A percentile compares a stretch with the other conserved stretches of the same genome.
phyloP scores from a whole-genome alignment of 2,329 filamentous ascomycete genomes.

The Dactylonectria macrodidyma region DNA sequence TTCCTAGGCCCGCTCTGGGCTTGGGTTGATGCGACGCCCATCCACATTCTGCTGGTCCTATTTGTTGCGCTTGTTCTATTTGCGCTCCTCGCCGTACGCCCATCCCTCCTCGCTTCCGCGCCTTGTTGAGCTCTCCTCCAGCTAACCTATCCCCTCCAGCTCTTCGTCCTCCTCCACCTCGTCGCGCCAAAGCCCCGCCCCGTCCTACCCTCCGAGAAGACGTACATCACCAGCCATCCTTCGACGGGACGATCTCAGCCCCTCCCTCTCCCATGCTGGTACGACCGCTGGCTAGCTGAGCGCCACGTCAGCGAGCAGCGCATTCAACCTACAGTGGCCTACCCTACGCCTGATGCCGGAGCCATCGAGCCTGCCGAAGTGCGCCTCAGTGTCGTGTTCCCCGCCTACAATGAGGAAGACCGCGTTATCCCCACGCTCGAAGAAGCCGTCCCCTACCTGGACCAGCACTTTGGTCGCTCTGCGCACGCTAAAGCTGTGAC shows the following conservation, averaged over 20 bases:
- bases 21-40: slow-evolving; percentile 56
- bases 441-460: slow-evolving; percentile 90
- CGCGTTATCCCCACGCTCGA: slow-evolving; percentile 88
- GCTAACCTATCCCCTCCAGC: slow-evolving; percentile 46
- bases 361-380: slow-evolving; percentile 82
- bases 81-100: slow-evolving; percentile 57
- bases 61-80: slow-evolving; percentile 52
- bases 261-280: slow-evolving; percentile 85
- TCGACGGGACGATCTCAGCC: slow-evolving; percentile 58
- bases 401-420: slow-evolving; percentile 94
- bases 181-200: slow-evolving; percentile 86
- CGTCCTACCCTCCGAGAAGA: slow-evolving; percentile 84
- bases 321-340: slow-evolving; percentile 54
- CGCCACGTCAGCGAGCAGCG: slow-evolving; percentile 65
- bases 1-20: slow-evolving; percentile 54
- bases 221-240: slow-evolving; percentile 82
- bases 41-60: slow-evolving; percentile 56
- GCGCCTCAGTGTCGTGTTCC: slow-evolving; percentile 93
- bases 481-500: slow-evolving; percentile 42
- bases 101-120: neutral
- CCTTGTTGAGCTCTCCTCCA: neutral
- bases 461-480: slow-evolving; percentile 78
- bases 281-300: slow-evolving; percentile 80
- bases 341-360: slow-evolving; percentile 63
- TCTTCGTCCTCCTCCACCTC: slow-evolving; percentile 78